Conservation (phyloP, 768 basidiomycete species). For the Sarcodon sp. region DNA sequence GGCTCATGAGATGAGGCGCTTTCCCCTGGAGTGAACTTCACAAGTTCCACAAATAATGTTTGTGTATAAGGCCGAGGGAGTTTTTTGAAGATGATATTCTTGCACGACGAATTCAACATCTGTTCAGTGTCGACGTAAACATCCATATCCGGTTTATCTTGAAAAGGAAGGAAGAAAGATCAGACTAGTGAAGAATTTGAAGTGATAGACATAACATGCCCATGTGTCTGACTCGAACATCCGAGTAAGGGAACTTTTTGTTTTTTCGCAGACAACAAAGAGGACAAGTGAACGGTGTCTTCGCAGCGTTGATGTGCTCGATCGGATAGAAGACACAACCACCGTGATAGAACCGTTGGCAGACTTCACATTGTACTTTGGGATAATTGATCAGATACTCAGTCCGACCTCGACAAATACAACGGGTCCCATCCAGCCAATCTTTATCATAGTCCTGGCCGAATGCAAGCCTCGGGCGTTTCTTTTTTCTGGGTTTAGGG, state of each 20-base stretch:
- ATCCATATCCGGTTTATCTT: slow-evolving; percentile 37
- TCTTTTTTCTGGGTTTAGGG: slow-evolving; percentile 41
- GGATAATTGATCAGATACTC: slow-evolving; percentile 46
- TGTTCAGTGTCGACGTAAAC: slow-evolving; percentile 58
- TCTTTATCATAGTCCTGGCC: slow-evolving; percentile 67
- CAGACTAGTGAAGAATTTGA: neutral
- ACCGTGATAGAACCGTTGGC: slow-evolving; percentile 55
- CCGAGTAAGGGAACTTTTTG: slow-evolving; percentile 56
- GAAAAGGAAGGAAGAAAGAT: slow-evolving; percentile 10
- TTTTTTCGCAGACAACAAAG: slow-evolving; percentile 70
- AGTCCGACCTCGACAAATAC: slow-evolving; percentile 67
- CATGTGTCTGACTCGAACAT: slow-evolving; percentile 58
- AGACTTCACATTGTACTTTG: slow-evolving; percentile 53
- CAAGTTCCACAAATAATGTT: slow-evolving; percentile 66
- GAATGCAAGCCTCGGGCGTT: slow-evolving; percentile 53
- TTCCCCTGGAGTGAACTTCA: slow-evolving; percentile 41
- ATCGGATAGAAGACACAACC: slow-evolving; percentile 63
- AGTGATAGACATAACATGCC: slow-evolving; percentile 22
- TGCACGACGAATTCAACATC: slow-evolving; percentile 67
- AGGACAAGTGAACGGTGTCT: slow-evolving; percentile 51
- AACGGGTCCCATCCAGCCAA: slow-evolving; percentile 65
- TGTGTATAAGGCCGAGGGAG: slow-evolving; percentile 48
- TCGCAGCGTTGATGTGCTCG: slow-evolving; percentile 19
- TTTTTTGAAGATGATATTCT: slow-evolving; percentile 56
- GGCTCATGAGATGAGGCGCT: slow-evolving; percentile 5